Percentiles rank a stretch among this genome's conserved stretches.
Conservation (phyloP, 768 basidiomycete species). For the Russula emetica region DNA sequence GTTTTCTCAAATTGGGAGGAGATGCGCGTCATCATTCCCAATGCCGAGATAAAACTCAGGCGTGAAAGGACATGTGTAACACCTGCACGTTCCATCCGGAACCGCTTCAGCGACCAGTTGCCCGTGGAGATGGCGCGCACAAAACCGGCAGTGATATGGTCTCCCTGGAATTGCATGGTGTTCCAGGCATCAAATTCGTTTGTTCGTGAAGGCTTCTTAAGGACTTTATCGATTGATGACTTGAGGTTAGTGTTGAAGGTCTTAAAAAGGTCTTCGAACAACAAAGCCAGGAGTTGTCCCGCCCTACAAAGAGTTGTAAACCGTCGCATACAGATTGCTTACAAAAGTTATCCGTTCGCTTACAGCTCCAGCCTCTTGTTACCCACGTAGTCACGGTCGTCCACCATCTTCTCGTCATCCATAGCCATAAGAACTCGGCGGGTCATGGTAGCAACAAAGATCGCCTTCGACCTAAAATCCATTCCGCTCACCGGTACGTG, state of each 20-base stretch:
- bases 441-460: constrained; percentile 98
- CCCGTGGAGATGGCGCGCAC: constrained; percentile 97
- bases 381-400: constrained; percentile 98
- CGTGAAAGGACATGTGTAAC: constrained; percentile 97
- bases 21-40: constrained; percentile 99
- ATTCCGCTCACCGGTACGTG: constrained; percentile 89
- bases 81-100: constrained; percentile 99
- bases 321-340: neutral
- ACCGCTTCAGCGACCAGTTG: constrained; percentile 98
- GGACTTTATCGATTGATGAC: constrained; percentile 90
- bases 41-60: constrained; percentile 91
- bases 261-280: constrained; percentile 99
- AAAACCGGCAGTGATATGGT: constrained; percentile 93
- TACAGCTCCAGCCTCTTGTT: constrained; percentile 98
- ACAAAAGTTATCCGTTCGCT: constrained; percentile 33
- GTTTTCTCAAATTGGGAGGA: constrained; percentile 99
- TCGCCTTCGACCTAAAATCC: constrained; percentile 89
- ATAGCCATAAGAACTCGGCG: constrained; percentile 93
- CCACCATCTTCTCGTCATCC: constrained; percentile 94
- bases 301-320: constrained; percentile 50
- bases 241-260: constrained; percentile 97
- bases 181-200: constrained; percentile 93
- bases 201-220: constrained; percentile 93
- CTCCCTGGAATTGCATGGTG: constrained; percentile 93
- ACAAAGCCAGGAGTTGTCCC: constrained; percentile 88